Evolutionary conservation across 345 rosid species (phyloP), one percentile per base, ranked within the genome.

Genomic region (Eucalyptus viminalis): DNA sequence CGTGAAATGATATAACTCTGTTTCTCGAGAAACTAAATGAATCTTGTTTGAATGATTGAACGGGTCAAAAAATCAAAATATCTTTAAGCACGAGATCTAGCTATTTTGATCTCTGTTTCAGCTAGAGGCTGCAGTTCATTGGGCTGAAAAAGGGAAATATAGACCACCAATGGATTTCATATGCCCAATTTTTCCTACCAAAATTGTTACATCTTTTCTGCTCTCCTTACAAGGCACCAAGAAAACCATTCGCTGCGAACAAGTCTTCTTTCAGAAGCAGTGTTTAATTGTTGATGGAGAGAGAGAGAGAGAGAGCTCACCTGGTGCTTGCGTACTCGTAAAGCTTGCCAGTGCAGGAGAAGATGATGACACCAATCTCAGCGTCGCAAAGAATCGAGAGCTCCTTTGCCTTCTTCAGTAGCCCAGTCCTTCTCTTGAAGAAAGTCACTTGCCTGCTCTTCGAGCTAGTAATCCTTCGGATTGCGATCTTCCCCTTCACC

Each of bases 341-440:
- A 44, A 88, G 87, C 90, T 56, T 88, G 54, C 90, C 90, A 43
- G 90, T 88, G 54, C 90, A 88, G 54, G 90, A 88, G 90, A 88
- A 85, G 80, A 85, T 58, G 90, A 88, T 86, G 50, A 47, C 37
- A 40, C 90, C 90, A 27, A 88, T 85, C 16, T 88, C 56, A 21
- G 90, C 90, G 49, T 88, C 90, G 54, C 90, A 88, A 25, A 88
- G 90, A 81, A 88, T 85, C 9, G 87, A 81, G n/a, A 88, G 87
- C 90, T 88, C 90, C 87, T 88, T 88, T 14, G 90, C 90, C 65
- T 88, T 88, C 86, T 88, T 88, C 40, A 88, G 43, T 43, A 88
- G 87, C 76, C 90, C 90, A 13, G 87, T 88, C 86, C 87, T 56
- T 47, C 89, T 88, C 89, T 88, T 88, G 89, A 88, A 88, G 86